Evolutionary conservation across 331 rosid genomes (phyloP).

Genomic region (Malus hybrid): DNA sequence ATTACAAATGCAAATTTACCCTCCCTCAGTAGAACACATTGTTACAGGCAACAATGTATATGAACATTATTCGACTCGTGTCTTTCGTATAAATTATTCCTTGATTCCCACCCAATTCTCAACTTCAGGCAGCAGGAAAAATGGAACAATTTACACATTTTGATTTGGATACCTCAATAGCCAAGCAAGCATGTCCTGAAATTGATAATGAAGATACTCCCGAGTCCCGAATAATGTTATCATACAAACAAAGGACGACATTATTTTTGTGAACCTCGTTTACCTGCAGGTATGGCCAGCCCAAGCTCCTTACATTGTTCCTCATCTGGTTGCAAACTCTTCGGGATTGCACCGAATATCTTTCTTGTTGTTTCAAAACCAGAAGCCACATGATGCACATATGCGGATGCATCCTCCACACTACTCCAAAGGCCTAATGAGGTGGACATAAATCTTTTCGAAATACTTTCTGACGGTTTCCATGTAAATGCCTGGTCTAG

Average conservation of each 20-base stretch:
- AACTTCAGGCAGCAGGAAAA: background rate
- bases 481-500: slow-evolving; percentile 31
- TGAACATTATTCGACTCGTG: background rate
- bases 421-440: slow-evolving; percentile 36
- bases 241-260: too few relatives aligned
- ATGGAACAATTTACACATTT: too few relatives aligned
- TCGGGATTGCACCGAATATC: slow-evolving; percentile 82
- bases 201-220: too few relatives aligned
- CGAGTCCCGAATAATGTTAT: too few relatives aligned
- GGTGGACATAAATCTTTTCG: slow-evolving; percentile 37
- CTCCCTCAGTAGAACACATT: background rate
- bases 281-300: slow-evolving; percentile 24
- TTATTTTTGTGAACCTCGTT: background rate
- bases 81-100: background rate
- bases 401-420: slow-evolving; percentile 58
- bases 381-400: slow-evolving; percentile 53
- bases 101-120: background rate
- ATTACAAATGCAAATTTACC: background rate
- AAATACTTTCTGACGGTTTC: slow-evolving; percentile 23
- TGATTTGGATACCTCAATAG: too few relatives aligned
- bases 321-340: slow-evolving; percentile 79
- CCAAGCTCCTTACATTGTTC: slow-evolving; percentile 71
- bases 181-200: too few relatives aligned
- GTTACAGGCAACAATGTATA: background rate
- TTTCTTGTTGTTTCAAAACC: slow-evolving; percentile 67